These are phyloP conservation scores for Pezicula carpinea DNA, from an alignment of 2,329 filamentous ascomycete species.

Conservation along the genomic window DNA sequence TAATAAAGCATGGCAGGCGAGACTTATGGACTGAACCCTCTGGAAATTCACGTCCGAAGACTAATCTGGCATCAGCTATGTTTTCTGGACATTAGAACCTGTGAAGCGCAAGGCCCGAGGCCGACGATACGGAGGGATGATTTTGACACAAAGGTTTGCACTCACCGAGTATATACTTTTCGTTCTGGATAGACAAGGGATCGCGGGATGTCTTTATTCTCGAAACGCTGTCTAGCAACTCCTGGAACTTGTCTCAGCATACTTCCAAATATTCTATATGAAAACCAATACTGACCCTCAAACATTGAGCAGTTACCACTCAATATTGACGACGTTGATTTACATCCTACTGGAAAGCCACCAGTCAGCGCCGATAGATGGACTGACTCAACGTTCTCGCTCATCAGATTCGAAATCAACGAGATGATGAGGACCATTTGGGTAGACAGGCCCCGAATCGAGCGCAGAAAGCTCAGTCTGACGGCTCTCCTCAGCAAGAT, in stretches of 20 bases:
- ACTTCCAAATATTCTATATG: no score
- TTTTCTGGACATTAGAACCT: constrained; percentile 70
- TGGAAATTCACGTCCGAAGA: constrained; percentile 68
- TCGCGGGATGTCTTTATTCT: no score
- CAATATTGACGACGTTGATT: constrained; percentile 63
- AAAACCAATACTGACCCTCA: no score
- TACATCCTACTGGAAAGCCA: constrained; percentile 44
- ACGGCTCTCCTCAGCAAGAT: constrained; percentile 63
- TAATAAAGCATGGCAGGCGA: constrained; percentile 26
- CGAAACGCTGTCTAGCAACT: no score
- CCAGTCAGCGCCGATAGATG: constrained; percentile 40
- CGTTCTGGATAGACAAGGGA: no score
- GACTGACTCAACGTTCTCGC: constrained; percentile 63
- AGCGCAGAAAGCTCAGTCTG: constrained; percentile 55
- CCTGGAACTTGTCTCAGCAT: no score
- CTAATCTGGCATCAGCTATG: constrained; percentile 75
- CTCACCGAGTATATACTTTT: no score
- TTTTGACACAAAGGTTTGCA: constrained; percentile 61
- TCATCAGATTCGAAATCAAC: constrained; percentile 68
- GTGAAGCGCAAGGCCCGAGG: constrained; percentile 68
- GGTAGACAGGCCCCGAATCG: constrained; percentile 62
- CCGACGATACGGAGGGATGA: constrained; percentile 69
- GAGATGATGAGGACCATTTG: constrained; percentile 69
- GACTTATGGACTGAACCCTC: constrained; percentile 57
- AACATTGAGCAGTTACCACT: constrained; percentile 38